Conservation (phyloP, 306 rosid genomes). For the Argentina anserina region DNA sequence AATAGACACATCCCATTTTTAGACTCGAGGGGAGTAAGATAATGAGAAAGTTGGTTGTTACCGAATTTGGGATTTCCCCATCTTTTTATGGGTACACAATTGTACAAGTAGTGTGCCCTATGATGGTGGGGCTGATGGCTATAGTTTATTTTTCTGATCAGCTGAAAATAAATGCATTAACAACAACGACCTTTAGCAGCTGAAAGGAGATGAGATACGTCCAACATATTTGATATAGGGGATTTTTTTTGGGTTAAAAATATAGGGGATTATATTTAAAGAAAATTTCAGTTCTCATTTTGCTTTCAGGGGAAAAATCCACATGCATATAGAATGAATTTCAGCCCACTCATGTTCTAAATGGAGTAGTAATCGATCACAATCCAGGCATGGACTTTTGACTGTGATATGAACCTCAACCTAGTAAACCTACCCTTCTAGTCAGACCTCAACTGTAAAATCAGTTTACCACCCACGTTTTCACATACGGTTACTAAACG, state of each 20-base stretch:
- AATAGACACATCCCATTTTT: neutral
- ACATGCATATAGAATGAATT: neutral
- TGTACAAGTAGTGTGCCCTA: neutral
- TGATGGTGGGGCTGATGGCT: neutral
- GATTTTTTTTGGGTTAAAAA: too few species aligned
- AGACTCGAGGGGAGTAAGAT: neutral
- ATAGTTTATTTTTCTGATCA: neutral
- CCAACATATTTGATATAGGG: too few species aligned
- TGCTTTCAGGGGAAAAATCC: neutral
- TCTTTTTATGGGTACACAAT: too few species aligned
- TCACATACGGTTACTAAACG: neutral
- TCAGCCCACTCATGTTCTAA: neutral
- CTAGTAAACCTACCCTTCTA: neutral
- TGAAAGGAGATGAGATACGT: neutral
- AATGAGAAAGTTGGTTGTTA: constrained; percentile 3
- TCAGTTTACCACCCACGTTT: neutral
- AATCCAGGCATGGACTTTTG: neutral
- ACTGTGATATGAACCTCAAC: neutral
- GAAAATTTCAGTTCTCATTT: neutral
- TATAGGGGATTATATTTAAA: too few species aligned
- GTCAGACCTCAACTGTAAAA: neutral
- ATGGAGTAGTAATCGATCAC: neutral
- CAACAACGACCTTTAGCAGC: neutral
- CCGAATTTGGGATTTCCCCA: neutral
- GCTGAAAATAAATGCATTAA: neutral